A percentile compares a stretch with the other conserved stretches of the same genome.
Conservation (phyloP, 176 grass and related monocot genomes). For the Triticum timopheevii region DNA sequence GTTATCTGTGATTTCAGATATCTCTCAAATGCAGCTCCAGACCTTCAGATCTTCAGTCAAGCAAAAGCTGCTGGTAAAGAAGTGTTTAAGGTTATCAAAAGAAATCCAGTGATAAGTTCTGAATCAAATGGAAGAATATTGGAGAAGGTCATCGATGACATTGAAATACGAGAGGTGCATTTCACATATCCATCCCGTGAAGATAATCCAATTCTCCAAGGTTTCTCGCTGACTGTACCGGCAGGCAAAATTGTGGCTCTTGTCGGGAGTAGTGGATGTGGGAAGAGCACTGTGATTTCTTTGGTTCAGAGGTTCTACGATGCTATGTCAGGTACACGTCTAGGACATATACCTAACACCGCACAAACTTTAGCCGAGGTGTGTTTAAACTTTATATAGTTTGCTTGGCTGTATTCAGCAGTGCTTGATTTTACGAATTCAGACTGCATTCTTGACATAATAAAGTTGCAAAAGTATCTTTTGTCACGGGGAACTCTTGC, state of each 20-base stretch:
- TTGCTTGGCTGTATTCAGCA: not conserved
- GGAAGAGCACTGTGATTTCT: conserved; percentile 60
- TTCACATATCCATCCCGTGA: conserved; percentile 56
- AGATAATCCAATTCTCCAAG: conserved; percentile 36
- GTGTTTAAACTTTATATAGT: not conserved
- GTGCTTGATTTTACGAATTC: conserved; percentile 8
- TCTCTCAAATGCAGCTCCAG: conserved; percentile 60
- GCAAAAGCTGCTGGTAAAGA: conserved; percentile 43
- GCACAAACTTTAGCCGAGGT: not conserved
- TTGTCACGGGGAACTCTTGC: not conserved
- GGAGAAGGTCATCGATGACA: conserved; percentile 36
- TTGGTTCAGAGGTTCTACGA: conserved; percentile 62
- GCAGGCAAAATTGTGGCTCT: conserved; percentile 48
- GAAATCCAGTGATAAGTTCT: conserved; percentile 42
- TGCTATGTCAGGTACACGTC: conserved; percentile 28
- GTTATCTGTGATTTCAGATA: conserved; percentile 42
- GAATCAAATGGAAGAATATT: conserved; percentile 30
- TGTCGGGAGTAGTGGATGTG: conserved; percentile 52
- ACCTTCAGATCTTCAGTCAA: conserved; percentile 65
- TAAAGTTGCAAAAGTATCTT: not conserved
- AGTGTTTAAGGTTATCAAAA: conserved; percentile 47
- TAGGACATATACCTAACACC: conserved; percentile 8
- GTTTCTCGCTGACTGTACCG: conserved; percentile 37
- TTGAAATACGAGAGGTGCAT: conserved; percentile 39
- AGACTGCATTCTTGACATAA: not conserved